phyloP scores from a whole-genome alignment of 306 rosid species.

The Cyclanthera cordifolia region DNA sequence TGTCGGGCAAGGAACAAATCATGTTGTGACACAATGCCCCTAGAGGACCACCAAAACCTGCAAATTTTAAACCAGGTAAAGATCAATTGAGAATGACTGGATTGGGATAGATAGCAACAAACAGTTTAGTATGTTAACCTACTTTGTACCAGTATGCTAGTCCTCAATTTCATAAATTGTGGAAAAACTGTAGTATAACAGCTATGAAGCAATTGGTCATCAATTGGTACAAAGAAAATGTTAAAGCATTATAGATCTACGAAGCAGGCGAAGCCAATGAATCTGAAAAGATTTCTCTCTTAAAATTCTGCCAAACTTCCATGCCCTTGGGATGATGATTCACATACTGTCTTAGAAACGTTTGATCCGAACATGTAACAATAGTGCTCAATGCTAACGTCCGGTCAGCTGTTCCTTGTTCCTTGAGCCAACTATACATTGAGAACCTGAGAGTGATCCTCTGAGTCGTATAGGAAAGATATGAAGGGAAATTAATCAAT shows the following conservation, averaged over 20 bases:
- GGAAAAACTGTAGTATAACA: neutral
- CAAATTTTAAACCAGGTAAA: conserved; percentile 2
- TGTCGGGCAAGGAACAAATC: neutral
- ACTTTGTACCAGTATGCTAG: neutral
- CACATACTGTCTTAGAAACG: conserved; percentile 32
- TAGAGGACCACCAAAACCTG: neutral
- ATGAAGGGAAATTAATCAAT: conserved; percentile 45
- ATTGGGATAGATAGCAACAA: neutral
- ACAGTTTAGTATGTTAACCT: neutral
- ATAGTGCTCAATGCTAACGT: conserved; percentile 52
- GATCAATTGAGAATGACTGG: neutral
- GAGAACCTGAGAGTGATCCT: conserved; percentile 51
- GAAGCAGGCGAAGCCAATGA: neutral
- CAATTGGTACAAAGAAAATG: conserved; percentile 2
- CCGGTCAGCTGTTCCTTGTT: conserved; percentile 26
- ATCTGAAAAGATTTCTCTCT: conserved; percentile 23
- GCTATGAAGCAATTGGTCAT: neutral
- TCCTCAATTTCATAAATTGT: neutral
- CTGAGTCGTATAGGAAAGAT: conserved; percentile 31
- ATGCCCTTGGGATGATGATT: conserved; percentile 56
- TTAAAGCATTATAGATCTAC: neutral
- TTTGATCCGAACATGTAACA: conserved; percentile 35
- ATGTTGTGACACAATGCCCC: neutral
- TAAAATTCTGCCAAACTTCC: conserved; percentile 52
- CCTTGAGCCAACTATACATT: conserved; percentile 65